A percentile compares a stretch with the other conserved stretches of the same genome.
These are phyloP conservation scores for Trichomonas gallinae DNA, from an alignment of 208 protist genomes.

Conservation along the genomic window DNA sequence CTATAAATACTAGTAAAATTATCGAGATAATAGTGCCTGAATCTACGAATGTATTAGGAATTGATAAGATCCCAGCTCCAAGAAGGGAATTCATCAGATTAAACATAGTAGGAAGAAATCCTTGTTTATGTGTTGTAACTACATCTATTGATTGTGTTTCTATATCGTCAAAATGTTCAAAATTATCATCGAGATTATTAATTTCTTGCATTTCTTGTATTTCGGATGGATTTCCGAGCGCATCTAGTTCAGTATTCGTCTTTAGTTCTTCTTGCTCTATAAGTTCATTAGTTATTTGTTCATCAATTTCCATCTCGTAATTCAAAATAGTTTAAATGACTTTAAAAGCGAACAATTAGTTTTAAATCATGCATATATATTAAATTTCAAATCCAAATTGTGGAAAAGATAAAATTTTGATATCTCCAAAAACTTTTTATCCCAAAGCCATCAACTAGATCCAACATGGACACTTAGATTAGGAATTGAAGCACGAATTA, in stretches of 20 bases:
- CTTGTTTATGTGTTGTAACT: background rate
- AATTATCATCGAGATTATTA: background rate
- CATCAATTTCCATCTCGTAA: background rate
- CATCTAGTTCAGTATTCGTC: background rate
- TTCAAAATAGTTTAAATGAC: no score
- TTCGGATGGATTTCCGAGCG: background rate
- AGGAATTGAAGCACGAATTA: no score
- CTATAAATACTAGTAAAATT: background rate
- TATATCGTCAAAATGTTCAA: background rate
- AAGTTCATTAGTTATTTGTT: background rate
- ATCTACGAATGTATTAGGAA: background rate
- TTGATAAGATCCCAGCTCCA: background rate
- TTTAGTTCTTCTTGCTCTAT: background rate
- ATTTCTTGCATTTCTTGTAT: background rate
- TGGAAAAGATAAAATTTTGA: no score
- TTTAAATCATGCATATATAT: no score
- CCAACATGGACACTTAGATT: no score
- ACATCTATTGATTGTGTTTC: background rate
- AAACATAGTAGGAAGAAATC: background rate
- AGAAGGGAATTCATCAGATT: background rate
- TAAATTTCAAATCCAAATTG: no score
- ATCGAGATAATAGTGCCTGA: background rate
- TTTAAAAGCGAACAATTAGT: no score
- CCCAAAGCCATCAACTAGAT: no score
- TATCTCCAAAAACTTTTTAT: no score